A percentile compares a stretch with the other conserved stretches of the same genome.
Conservation (phyloP, 1,284 basidiomycete genomes). For the Cystobasidiaceae sp. region DNA sequence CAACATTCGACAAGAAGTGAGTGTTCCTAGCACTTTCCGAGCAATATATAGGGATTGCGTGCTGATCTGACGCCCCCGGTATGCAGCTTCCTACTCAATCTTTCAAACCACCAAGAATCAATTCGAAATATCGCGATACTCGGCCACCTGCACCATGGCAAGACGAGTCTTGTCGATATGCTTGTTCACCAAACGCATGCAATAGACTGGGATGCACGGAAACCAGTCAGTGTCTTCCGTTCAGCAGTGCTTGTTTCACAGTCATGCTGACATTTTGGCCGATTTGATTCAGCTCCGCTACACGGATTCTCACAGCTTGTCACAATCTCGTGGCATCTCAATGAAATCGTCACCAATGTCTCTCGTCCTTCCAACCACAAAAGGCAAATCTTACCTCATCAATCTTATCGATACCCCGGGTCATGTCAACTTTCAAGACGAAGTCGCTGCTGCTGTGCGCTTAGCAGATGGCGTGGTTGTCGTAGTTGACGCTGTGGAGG, state of each 20-base stretch:
- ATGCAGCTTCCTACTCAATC: slow-evolving; percentile 88
- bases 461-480: slow-evolving; percentile 89
- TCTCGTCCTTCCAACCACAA: slow-evolving; percentile 76
- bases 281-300: slow-evolving; percentile 63
- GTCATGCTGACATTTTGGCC: background rate
- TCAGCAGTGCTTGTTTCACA: no score
- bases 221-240: slow-evolving; percentile 71
- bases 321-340: slow-evolving; percentile 82
- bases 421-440: slow-evolving; percentile 96
- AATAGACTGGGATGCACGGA: slow-evolving; percentile 83
- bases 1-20: slow-evolving; percentile 86
- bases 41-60: background rate
- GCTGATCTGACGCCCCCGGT: no score
- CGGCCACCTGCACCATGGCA: slow-evolving; percentile 95
- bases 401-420: slow-evolving; percentile 97
- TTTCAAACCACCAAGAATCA: slow-evolving; percentile 90
- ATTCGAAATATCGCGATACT: slow-evolving; percentile 90
- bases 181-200: slow-evolving; percentile 95
- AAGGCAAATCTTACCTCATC: slow-evolving; percentile 85
- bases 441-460: slow-evolving; percentile 81
- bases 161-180: slow-evolving; percentile 95
- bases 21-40: slow-evolving; percentile 45
- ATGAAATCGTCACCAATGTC: slow-evolving; percentile 97
- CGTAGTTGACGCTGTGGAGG: slow-evolving; percentile 93
- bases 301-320: slow-evolving; percentile 88